Evolutionary conservation across 2,329 filamentous ascomycete genomes (phyloP), one percentile per base, ranked within the genome.

Genomic region (Colletotrichum liaoningense): DNA sequence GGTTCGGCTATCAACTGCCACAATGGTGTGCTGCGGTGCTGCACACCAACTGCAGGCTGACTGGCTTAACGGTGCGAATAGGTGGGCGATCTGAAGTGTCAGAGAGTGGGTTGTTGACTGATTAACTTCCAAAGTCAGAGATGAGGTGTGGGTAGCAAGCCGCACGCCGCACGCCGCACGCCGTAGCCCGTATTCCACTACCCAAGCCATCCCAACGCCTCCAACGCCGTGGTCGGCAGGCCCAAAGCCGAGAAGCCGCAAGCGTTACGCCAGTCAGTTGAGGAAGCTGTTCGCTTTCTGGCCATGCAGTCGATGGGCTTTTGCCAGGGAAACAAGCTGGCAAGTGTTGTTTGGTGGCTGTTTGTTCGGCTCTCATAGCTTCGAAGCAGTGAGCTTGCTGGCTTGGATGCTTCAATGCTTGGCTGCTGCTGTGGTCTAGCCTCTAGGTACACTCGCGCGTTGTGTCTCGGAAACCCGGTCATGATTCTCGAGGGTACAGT

Each of bases 181-280:
- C 46, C 63, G 55, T 55, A 26, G 35, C 19, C n/a, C 68, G 63
- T 67, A 38, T 67, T 56, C 46, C 63, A 42, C 46, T 30, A 56
- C 28, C 65, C 54, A 69, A 64, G 33, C 35, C 67, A 62, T 49
- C 35, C 22, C 46, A 26, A 26, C 57, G 71, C 60, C 52, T 42
- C 33, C 22, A 46, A 46, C 63, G 52, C 63, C 52, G 26, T 70
- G 63, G 60, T 33, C 19, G 56, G 42, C 16, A 52, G 55, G 71
- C 67, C 67, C 16, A n/a, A 56, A 64, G 49, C 49, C 49, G 11
- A 33, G 42, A 65, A 30, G 46, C 56, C 33, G 70, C 67, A 73
- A 73, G 70, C 55, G 67, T 70, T 57, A 24, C 46, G 70, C 56
- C 70, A 73, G 70, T 73, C 70, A 64, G 66, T 73, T 69, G 70